Base-by-base conservation (phyloP, 2,329 filamentous ascomycete species). In the Aspergillus caelatus region DNA sequence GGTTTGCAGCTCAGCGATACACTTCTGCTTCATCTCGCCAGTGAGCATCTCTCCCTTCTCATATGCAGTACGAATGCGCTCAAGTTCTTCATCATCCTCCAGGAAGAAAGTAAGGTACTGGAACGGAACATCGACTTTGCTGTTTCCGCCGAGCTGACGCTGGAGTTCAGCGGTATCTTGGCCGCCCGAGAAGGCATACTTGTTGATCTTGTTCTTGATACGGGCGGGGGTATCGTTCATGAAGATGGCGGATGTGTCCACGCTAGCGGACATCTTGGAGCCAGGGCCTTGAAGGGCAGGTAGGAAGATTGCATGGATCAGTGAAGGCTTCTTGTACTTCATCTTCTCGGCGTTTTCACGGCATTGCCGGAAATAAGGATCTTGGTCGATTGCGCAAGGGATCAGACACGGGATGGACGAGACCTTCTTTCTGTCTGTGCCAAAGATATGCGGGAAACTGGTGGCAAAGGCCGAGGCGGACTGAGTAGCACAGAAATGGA, bases 61-160 rank as follows among this genome's bases (percentile, higher is more conserved):
- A 67, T 90, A 90, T 12, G 80, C 80, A 19, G 80, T 74, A 32
- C 82, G 82, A 34, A 89, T 84, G 41, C 81, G 78, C 57, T 82
- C 80, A 6, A 90, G 77, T 75, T 89, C 86, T 68, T 85, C 90
- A 71, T 97, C 93, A 67, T 93, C 90, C 66, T 98, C 94, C 70
- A 96, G 84, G 80, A 98, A 97, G 82, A 96, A 98, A 0, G 89
- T 90, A n/a, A 98, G 84, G 77, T 97, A 98, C 71, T 94, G 91
- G 80, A 91, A 98, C 0, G 93, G 86, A 9, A 98, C 94, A 74
- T 98, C 95, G 16, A 96, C 88, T 62, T 94, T 91, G 0, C 93
- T 90, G 76, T 97, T 92, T 54, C 94, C 94, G 36, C 95, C 94
- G 65, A 89, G 84, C 72, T 88, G 84, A 21, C 92, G 85, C 72